These are phyloP conservation scores for Aspergillus asperescens DNA, from an alignment of 495 filamentous ascomycete genomes.

Conservation along the genomic window DNA sequence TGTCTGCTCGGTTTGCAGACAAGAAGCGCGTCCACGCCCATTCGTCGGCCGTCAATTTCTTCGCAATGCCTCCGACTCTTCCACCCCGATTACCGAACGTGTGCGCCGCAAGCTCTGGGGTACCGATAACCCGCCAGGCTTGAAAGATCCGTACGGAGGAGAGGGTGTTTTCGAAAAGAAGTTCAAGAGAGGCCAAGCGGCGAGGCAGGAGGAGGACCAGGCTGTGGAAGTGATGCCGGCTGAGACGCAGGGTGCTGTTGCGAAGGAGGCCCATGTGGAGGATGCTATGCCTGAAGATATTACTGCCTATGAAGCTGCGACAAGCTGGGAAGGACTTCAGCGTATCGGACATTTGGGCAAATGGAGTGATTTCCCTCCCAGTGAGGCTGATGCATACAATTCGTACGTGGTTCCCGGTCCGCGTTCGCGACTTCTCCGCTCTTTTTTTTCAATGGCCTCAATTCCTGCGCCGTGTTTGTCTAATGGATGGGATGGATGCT, in stretches of 20 bases:
- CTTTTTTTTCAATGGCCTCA: not conserved
- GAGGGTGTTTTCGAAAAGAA: constrained; percentile 30
- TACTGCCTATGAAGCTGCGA: constrained; percentile 51
- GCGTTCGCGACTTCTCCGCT: not conserved
- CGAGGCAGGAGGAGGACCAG: constrained; percentile 14
- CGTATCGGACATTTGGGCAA: constrained; percentile 48
- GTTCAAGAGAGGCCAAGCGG: constrained; percentile 20
- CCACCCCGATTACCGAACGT: constrained; percentile 42
- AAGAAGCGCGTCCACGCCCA: constrained; percentile 37
- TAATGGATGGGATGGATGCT: not conserved
- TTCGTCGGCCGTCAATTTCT: constrained; percentile 39
- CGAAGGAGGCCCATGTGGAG: not conserved
- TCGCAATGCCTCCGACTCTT: constrained; percentile 36
- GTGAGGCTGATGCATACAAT: constrained; percentile 20
- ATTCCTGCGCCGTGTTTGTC: not conserved
- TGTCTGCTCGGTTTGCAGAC: constrained; percentile 42
- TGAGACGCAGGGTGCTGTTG: not conserved
- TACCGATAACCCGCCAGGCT: constrained; percentile 49
- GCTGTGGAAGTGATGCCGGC: not conserved
- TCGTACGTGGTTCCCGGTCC: constrained; percentile 21
- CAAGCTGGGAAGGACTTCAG: constrained; percentile 52
- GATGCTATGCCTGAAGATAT: constrained; percentile 6
- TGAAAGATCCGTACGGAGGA: constrained; percentile 49
- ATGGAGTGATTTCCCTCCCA: constrained; percentile 38
- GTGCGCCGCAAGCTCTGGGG: constrained; percentile 53